Evolutionary conservation across 164 flowering plant species (phyloP).

Genomic region (Magnolia changhungtana): DNA sequence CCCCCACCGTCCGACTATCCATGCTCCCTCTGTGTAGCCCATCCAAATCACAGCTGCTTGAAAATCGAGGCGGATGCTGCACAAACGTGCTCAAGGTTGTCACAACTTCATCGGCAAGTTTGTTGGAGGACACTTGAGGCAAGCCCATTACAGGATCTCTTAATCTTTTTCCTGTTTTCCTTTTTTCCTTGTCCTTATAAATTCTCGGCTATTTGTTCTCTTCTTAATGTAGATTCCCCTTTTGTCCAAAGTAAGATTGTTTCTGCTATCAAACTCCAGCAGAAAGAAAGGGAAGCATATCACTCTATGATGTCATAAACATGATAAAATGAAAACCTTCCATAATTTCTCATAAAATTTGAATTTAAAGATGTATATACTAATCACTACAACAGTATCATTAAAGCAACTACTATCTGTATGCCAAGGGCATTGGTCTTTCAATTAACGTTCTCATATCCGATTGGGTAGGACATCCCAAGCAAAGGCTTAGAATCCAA

Average conservation of each 20-base stretch:
- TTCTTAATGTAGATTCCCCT: background rate
- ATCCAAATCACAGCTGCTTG: slow-evolving; percentile 44
- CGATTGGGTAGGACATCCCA: slow-evolving; percentile 6
- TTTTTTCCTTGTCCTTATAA: background rate
- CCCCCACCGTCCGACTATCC: slow-evolving; percentile 14
- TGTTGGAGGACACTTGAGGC: slow-evolving; percentile 55
- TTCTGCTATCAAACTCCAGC: background rate
- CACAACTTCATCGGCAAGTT: slow-evolving; percentile 37
- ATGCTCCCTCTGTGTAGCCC: slow-evolving; percentile 28
- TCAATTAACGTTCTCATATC: slow-evolving; percentile 13
- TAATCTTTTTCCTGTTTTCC: background rate
- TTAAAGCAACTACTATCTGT: slow-evolving; percentile 20
- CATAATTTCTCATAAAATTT: background rate
- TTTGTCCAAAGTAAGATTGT: background rate
- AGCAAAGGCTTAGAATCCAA: slow-evolving; percentile 21
- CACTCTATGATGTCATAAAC: background rate
- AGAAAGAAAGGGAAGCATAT: background rate
- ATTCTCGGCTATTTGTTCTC: background rate
- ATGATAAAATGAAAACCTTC: background rate
- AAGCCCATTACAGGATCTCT: slow-evolving; percentile 48
- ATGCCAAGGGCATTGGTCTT: slow-evolving; percentile 26
- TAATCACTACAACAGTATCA: background rate
- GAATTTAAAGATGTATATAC: background rate
- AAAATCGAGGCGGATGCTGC: slow-evolving; percentile 31
- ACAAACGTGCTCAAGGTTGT: slow-evolving; percentile 36